Conservation (phyloP, 805 yeast genomes). For the Ascoidea asiatica region DNA sequence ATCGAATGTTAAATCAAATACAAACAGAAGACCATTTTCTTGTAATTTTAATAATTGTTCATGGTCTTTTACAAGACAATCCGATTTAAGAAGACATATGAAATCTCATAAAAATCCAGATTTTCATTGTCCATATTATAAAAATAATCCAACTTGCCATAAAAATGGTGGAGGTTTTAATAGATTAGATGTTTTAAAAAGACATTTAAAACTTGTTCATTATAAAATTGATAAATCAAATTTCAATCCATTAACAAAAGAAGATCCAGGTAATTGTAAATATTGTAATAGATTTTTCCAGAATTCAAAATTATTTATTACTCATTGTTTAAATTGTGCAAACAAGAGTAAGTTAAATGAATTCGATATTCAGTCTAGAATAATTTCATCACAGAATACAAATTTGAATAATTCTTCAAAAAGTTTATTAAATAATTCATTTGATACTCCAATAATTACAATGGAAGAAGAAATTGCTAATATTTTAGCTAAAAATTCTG, state of each 20-base stretch:
- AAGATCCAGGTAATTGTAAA: conserved; percentile 57
- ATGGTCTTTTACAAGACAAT: conserved; percentile 60
- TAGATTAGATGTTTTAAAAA: conserved; percentile 58
- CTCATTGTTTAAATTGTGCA: conserved; percentile 59
- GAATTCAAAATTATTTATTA: conserved; percentile 41
- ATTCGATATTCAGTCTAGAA: too few species aligned
- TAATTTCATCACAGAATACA: too few species aligned
- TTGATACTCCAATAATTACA: too few species aligned
- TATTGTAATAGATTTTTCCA: conserved; percentile 46
- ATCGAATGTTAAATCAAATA: neutral
- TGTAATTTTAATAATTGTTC: conserved; percentile 31
- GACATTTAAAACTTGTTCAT: conserved; percentile 62
- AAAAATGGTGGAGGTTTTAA: conserved; percentile 66
- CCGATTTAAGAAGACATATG: conserved; percentile 56
- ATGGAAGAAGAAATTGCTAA: too few species aligned
- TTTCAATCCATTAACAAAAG: conserved; percentile 20
- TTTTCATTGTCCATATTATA: conserved; percentile 65
- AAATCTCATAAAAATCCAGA: conserved; percentile 55
- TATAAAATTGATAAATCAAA: conserved; percentile 31
- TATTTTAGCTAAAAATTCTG: too few species aligned
- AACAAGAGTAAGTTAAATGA: too few species aligned
- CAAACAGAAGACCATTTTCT: conserved; percentile 16
- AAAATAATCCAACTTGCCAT: conserved; percentile 56
- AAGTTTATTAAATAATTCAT: too few species aligned
- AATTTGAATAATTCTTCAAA: too few species aligned